phyloP scores from a whole-genome alignment of 371 early-diverging fungal genomes.

The Mucor velutinosus region DNA sequence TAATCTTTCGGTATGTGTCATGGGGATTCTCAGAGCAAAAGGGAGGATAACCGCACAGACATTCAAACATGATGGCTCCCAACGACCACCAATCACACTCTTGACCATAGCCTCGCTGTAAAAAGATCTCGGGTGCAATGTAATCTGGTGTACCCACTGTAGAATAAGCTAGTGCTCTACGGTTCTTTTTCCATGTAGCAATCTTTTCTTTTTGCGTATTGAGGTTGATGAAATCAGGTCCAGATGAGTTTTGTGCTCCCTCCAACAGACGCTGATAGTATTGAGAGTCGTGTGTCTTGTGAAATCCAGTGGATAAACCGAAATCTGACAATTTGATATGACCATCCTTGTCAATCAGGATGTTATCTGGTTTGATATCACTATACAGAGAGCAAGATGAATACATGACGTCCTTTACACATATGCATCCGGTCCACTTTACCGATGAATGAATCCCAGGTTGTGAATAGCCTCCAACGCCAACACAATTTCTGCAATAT shows the following conservation, averaged over 20 bases:
- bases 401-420: conserved; percentile 1
- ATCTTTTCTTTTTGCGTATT: conserved; percentile 78
- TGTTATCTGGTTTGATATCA: conserved; percentile 91
- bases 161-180: conserved; percentile 87
- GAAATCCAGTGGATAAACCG: conserved; percentile 98
- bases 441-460: conserved; percentile 97
- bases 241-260: conserved; percentile 54
- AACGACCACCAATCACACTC: conserved; percentile 99
- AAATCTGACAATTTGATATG: conserved; percentile 95
- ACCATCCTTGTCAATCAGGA: conserved; percentile 81
- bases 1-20: conserved; percentile 97
- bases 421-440: conserved; percentile 9
- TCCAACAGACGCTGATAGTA: conserved; percentile 85
- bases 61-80: conserved; percentile 98
- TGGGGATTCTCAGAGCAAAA: conserved; percentile 95
- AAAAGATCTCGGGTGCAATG: conserved; percentile 96
- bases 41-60: conserved; percentile 96
- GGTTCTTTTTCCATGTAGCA: conserved; percentile 97
- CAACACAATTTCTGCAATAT: conserved; percentile 96
- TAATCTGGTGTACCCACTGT: conserved; percentile 98
- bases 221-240: conserved; percentile 79
- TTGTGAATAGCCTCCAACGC: conserved; percentile 96
- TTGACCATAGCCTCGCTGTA: conserved; percentile 93
- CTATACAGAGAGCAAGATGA: conserved; percentile 30
- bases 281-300: conserved; percentile 96